phyloP scores from a whole-genome alignment of 495 filamentous ascomycete genomes.

The Parachaetomium inaequale region DNA sequence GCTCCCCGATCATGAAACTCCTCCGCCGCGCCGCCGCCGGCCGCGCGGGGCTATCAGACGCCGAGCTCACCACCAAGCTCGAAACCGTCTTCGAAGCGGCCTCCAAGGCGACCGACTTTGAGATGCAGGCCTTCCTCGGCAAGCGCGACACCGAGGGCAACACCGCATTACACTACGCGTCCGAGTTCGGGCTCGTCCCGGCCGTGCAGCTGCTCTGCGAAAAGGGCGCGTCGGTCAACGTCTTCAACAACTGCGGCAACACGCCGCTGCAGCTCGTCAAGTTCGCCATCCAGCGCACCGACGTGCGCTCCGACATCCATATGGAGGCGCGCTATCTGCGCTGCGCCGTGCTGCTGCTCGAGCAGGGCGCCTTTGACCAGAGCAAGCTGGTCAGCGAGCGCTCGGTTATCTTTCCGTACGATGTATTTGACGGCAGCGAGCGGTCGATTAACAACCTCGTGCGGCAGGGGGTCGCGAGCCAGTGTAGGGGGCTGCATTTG shows the following conservation, averaged over 20 bases:
- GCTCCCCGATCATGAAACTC: constrained; percentile 32
- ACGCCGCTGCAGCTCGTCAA: constrained; percentile 36
- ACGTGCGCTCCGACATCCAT: constrained; percentile 35
- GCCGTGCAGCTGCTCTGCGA: constrained; percentile 31
- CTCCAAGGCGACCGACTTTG: constrained; percentile 22
- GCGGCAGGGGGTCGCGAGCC: constrained; percentile 32
- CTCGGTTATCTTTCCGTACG: constrained; percentile 30
- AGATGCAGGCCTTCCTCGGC: constrained; percentile 21
- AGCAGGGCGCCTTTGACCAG: constrained; percentile 35
- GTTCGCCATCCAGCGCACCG: constrained; percentile 36
- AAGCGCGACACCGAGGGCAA: constrained; percentile 37
- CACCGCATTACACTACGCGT: constrained; percentile 34
- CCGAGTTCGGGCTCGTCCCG: constrained; percentile 34
- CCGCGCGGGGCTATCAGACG: constrained; percentile 21
- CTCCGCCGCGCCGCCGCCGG: constrained; percentile 28
- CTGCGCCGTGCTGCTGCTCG: constrained; percentile 32
- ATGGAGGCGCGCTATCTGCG: constrained; percentile 36
- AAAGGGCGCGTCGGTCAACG: constrained; percentile 29
- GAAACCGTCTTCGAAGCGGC: constrained; percentile 22
- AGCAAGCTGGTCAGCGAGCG: constrained; percentile 35
- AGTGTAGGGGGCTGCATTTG: constrained; percentile 31
- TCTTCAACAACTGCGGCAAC: constrained; percentile 39
- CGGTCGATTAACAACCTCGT: constrained; percentile 29
- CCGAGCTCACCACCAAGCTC: constrained; percentile 24
- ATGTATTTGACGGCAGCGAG: constrained; percentile 35